These are phyloP conservation scores for Mycosarcoma maydis DNA, from an alignment of 1,284 basidiomycete genomes.

Conservation along the genomic window DNA sequence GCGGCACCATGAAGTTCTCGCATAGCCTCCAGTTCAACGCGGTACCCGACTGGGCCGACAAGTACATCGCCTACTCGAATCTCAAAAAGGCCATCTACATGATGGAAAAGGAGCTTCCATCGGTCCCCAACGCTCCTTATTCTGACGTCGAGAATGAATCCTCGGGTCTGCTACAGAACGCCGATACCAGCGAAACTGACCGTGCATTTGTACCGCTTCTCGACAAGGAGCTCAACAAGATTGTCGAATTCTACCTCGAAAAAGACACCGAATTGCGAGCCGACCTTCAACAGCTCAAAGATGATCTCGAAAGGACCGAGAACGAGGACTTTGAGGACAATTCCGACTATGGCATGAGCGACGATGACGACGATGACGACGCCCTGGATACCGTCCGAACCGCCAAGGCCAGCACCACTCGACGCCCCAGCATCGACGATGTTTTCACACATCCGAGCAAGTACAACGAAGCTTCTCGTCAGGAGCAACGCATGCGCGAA, in stretches of 20 bases:
- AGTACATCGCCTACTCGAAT: conserved; percentile 75
- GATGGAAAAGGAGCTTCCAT: conserved; percentile 59
- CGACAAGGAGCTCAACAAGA: conserved; percentile 85
- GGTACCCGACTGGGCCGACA: conserved; percentile 92
- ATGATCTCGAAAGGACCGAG: conserved; percentile 57
- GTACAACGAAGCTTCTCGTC: conserved; percentile 48
- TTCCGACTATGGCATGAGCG: conserved; percentile 71
- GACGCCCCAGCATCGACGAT: conserved; percentile 55
- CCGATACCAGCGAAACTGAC: conserved; percentile 56
- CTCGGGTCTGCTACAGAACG: conserved; percentile 40
- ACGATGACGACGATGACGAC: conserved; percentile 71
- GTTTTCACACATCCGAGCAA: conserved; percentile 47
- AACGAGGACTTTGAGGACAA: conserved; percentile 71
- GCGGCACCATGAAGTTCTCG: conserved; percentile 66
- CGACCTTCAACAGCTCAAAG: conserved; percentile 46
- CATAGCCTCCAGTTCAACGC: conserved; percentile 90
- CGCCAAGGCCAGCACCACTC: conserved; percentile 34
- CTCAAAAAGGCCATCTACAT: conserved; percentile 66
- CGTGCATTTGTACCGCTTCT: conserved; percentile 71
- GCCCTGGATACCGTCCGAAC: conserved; percentile 49
- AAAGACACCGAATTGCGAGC: conserved; percentile 71
- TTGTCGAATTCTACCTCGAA: conserved; percentile 79
- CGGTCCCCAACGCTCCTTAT: conserved; percentile 26
- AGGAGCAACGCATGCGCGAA: conserved; percentile 50
- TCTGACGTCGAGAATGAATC: conserved; percentile 61